Conservation (phyloP, 306 rosid species). For the Cucumis melo region DNA sequence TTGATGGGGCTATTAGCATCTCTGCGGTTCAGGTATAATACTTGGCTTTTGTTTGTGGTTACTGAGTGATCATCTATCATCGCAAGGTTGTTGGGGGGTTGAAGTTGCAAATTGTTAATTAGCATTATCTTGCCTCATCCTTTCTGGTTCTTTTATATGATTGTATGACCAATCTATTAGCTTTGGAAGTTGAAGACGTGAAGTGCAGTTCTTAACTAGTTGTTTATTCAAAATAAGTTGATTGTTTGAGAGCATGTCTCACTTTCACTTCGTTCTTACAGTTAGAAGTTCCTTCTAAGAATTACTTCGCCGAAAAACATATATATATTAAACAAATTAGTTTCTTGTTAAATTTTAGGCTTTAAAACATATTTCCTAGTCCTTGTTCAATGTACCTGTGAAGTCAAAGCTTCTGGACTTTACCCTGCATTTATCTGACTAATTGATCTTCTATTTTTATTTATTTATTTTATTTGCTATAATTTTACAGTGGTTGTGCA, state of each 20-base stretch:
- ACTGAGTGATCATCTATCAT: neutral
- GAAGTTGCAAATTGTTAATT: neutral
- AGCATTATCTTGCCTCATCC: neutral
- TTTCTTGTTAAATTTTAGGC: neutral
- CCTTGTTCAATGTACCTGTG: neutral
- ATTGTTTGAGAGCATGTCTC: neutral
- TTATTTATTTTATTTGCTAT: constrained; percentile 2
- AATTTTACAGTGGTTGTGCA: constrained; percentile 84
- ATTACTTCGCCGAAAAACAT: neutral
- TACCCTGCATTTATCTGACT: neutral
- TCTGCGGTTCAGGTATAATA: constrained; percentile 78
- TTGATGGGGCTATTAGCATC: constrained; percentile 90
- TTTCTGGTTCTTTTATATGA: neutral
- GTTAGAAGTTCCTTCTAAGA: neutral
- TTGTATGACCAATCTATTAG: neutral
- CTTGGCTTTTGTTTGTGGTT: neutral
- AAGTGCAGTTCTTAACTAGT: neutral
- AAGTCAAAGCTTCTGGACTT: neutral
- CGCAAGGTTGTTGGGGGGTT: neutral
- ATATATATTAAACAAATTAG: neutral
- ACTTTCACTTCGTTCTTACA: too few species aligned
- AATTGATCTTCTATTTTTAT: neutral
- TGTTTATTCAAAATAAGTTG: neutral
- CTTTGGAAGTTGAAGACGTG: neutral
- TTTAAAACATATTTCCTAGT: neutral